These are phyloP conservation scores for Tieghemiomyces parasiticus DNA, from an alignment of 192 early-diverging fungal species.

Conservation along the genomic window DNA sequence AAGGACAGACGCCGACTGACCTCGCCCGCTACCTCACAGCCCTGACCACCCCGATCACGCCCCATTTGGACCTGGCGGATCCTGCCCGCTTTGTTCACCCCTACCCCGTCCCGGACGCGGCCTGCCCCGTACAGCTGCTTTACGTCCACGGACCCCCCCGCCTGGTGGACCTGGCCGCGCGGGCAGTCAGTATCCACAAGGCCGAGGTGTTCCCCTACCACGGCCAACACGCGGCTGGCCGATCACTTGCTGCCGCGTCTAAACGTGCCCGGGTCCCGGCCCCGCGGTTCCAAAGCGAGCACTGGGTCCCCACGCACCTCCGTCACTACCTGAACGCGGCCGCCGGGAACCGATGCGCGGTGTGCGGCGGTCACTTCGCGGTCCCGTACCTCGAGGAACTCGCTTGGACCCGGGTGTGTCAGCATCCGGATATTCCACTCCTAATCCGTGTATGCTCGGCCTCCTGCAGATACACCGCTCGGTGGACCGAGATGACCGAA, in stretches of 20 bases:
- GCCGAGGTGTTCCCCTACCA: no score
- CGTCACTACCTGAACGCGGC: slow-evolving; percentile 20
- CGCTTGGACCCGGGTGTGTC: slow-evolving; percentile 16
- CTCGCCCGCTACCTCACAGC: no score
- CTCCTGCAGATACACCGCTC: background rate
- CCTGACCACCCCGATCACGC: no score
- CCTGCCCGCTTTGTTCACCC: no score
- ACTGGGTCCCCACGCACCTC: slow-evolving; percentile 15
- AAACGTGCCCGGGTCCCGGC: slow-evolving; percentile 20
- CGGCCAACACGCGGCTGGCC: no score
- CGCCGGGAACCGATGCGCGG: slow-evolving; percentile 19
- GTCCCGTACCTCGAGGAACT: slow-evolving; percentile 17
- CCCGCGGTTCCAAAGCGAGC: slow-evolving; percentile 12
- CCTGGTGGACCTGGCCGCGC: slow-evolving; percentile 25
- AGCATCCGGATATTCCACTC: background rate
- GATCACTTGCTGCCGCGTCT: slow-evolving; percentile 13
- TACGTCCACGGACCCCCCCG: slow-evolving; percentile 17
- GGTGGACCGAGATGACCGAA: background rate
- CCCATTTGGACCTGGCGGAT: no score
- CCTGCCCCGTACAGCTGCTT: slow-evolving; percentile 9
- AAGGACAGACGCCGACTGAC: no score
- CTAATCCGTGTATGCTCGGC: background rate
- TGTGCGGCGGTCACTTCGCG: slow-evolving; percentile 20
- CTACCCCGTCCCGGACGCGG: background rate
- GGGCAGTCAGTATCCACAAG: no score